phyloP scores from a whole-genome alignment of 331 rosid genomes.

The Quercus lobata region DNA sequence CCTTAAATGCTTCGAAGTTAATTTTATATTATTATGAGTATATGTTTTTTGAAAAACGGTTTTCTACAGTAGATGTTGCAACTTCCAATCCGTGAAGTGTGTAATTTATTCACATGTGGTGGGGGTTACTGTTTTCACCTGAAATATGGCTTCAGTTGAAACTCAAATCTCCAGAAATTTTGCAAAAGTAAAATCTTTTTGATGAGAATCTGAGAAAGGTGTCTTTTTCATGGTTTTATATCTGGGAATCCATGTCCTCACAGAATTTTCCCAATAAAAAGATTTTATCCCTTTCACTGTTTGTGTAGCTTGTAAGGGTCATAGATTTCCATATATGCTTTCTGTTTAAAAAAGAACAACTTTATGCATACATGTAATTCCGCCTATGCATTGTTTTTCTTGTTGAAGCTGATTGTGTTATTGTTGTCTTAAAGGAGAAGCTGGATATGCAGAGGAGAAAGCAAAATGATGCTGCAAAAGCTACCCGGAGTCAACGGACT shows the following conservation, averaged over 20 bases:
- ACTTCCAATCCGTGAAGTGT: slow-evolving; percentile 1
- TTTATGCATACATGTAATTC: neutral
- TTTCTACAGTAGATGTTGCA: slow-evolving; percentile 28
- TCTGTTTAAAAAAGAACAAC: neutral
- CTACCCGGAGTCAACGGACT: slow-evolving; percentile 34
- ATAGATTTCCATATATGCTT: neutral
- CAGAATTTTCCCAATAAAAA: slow-evolving; percentile 5
- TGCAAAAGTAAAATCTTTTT: slow-evolving; percentile 11
- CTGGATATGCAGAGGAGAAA: slow-evolving; percentile 51
- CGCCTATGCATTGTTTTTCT: neutral
- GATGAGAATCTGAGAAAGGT: slow-evolving; percentile 7
- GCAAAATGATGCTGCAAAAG: slow-evolving; percentile 25
- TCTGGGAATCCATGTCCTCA: neutral
- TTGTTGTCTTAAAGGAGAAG: slow-evolving; percentile 42
- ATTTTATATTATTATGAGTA: neutral
- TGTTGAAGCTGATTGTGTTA: slow-evolving; percentile 26
- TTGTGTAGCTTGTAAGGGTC: neutral
- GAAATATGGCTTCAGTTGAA: slow-evolving; percentile 24
- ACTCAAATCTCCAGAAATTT: slow-evolving; percentile 26
- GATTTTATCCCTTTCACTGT: neutral
- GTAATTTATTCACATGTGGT: slow-evolving; percentile 13
- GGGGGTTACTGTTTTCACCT: slow-evolving; percentile 22
- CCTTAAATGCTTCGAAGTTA: slow-evolving; percentile 10
- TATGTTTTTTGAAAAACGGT: slow-evolving; percentile 40
- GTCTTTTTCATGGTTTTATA: neutral